Base-by-base conservation (phyloP, 495 filamentous ascomycete genomes). In the Hypoxylon cercidicola region DNA sequence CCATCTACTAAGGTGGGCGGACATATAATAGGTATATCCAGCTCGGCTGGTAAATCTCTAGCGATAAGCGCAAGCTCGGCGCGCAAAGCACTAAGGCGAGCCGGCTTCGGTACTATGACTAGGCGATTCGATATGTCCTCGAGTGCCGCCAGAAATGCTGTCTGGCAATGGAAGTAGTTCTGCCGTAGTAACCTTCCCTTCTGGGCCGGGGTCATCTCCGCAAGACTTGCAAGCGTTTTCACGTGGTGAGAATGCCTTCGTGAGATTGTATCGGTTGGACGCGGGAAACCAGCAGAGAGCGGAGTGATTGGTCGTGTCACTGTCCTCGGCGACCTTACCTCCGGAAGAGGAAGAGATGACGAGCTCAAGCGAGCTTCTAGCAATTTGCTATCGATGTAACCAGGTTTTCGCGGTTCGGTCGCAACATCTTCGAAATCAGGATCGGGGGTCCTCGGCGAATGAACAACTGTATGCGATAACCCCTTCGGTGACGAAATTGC, bases 61-160 rank as follows among this genome's bases (percentile, higher is more conserved):
- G 85, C 85, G 53, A 92, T 87, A 10, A 92, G 80, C 19, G 88
- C 89, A 60, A 92, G 79, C 74, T 92, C 89, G 16, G 89, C 90
- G 49, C 89, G 83, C 28, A 92, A 77, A 50, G 89, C 90, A 75
- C 89, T 92, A 56, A 92, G 78, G 39, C 89, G 84, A 44, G 90
- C 90, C 21, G 85, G 85, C 73, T 92, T 92, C 15, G 89, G 89
- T 16, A 92, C 89, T 46, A 85, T 78, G 8, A 92, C 88, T 50
- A 92, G 77, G 20, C 88, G 87, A 70, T 90, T 90, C 10, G 89
- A 92, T 55, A 92, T 92, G 69, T 88, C 87, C 69, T 91, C 89
- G 9, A 92, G 79, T 13, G 89, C 90, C 8, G 84, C 82, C 35
- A 92, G 67, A 70, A 92, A 90, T 51, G 88, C 87, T 1, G 88